Evolutionary conservation across 495 filamentous ascomycete genomes (phyloP).

Genomic region (Neurospora terricola): DNA sequence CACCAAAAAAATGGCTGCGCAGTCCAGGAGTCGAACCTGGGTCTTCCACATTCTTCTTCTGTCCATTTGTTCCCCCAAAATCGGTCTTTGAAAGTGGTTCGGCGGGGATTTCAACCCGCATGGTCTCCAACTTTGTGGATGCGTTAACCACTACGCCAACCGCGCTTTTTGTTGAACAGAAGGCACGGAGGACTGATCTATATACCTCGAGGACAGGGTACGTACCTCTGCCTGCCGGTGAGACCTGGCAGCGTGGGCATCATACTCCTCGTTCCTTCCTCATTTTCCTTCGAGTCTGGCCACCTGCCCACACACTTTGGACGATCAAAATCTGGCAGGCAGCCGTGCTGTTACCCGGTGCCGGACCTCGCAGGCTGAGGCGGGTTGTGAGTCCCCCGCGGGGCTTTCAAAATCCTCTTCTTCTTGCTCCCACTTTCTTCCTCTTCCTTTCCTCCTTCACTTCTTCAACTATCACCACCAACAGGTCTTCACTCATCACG

Average conservation of each 20-base stretch:
- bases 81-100: not conserved
- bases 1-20: not conserved
- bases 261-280: not conserved
- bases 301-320: not conserved
- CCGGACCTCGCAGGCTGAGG: not conserved
- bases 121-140: not conserved
- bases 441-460: not conserved
- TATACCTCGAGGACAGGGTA: not conserved
- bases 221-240: not conserved
- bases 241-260: not conserved
- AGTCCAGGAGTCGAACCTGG: not conserved
- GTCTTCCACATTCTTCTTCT: not conserved
- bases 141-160: not conserved
- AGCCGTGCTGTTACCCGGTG: not conserved
- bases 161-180: not conserved
- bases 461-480: not conserved
- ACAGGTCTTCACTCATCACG: not conserved
- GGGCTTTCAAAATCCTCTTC: not conserved
- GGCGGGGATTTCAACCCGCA: not conserved
- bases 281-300: not conserved
- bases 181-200: not conserved
- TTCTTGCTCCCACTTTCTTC: not conserved
- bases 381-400: not conserved
- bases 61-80: not conserved
- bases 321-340: not conserved